phyloP scores from a whole-genome alignment of 495 filamentous ascomycete species.

The Xylaria intraflava region DNA sequence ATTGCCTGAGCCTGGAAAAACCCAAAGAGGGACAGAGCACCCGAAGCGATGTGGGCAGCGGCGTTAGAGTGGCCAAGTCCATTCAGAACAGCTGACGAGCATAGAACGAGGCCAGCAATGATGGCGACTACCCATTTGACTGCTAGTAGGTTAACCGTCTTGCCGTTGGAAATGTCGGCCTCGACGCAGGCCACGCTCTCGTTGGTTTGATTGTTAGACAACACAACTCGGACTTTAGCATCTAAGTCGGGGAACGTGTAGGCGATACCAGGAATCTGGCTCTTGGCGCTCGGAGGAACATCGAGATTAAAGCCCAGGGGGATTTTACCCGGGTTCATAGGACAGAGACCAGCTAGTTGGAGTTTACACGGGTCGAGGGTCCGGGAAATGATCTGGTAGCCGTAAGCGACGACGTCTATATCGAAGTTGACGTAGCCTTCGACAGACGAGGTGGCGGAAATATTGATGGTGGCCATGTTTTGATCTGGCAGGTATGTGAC shows the following conservation, averaged over 20 bases:
- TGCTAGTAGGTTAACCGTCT: slow-evolving; percentile 82
- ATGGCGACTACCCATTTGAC: slow-evolving; percentile 87
- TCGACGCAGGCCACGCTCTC: slow-evolving; percentile 79
- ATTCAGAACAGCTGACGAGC: slow-evolving; percentile 75
- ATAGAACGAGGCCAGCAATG: slow-evolving; percentile 75
- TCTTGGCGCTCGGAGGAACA: slow-evolving; percentile 50
- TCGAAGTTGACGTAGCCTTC: slow-evolving; percentile 78
- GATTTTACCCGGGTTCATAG: slow-evolving; percentile 84
- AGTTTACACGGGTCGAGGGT: slow-evolving; percentile 70
- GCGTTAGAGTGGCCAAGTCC: slow-evolving; percentile 91
- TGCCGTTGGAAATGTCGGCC: slow-evolving; percentile 82
- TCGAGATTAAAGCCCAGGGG: slow-evolving; percentile 62
- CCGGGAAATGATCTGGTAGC: slow-evolving; percentile 57
- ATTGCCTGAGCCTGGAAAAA: slow-evolving; percentile 98
- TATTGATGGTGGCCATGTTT: slow-evolving; percentile 61
- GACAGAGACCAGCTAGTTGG: slow-evolving; percentile 72
- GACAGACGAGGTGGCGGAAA: slow-evolving; percentile 79
- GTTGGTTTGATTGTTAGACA: slow-evolving; percentile 57
- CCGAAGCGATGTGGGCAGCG: slow-evolving; percentile 89
- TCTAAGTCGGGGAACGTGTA: slow-evolving; percentile 92
- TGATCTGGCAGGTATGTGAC: slow-evolving; percentile 74
- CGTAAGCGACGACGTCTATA: slow-evolving; percentile 72
- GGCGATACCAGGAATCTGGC: slow-evolving; percentile 72
- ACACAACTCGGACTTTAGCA: slow-evolving; percentile 71
- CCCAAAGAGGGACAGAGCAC: slow-evolving; percentile 83